These are phyloP conservation scores for Physcomitrium patens DNA, from an alignment of 225 moss, liverwort and hornwort species.

Conservation along the genomic window DNA sequence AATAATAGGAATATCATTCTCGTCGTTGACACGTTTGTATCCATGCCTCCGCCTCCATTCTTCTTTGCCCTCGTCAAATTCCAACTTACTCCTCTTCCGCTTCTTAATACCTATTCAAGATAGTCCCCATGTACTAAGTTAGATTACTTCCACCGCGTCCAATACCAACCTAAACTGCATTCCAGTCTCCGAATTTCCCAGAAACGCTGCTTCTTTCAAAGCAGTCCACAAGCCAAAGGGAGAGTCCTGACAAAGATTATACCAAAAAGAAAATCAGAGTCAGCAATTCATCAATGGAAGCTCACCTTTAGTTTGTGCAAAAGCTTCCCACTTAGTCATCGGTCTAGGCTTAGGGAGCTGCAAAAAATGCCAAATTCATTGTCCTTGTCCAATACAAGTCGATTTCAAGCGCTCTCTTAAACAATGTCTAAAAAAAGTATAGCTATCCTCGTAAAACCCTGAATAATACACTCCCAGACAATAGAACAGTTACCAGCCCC, in stretches of 20 bases:
- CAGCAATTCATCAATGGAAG: not conserved
- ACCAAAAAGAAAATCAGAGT: conserved; percentile 5
- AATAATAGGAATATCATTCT: conserved; percentile 60
- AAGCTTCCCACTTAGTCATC: conserved; percentile 78
- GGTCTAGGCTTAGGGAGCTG: conserved; percentile 66
- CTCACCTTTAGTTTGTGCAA: conserved; percentile 76
- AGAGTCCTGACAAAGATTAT: not conserved
- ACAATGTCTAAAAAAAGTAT: not conserved
- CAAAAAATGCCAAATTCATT: not conserved
- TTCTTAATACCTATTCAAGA: conserved; percentile 53
- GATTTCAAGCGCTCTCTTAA: not conserved
- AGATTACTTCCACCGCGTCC: not conserved
- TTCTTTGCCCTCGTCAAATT: conserved; percentile 59
- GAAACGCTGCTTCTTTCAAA: not conserved
- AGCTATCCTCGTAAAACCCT: not conserved
- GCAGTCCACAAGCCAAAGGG: not conserved
- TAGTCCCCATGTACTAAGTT: not conserved
- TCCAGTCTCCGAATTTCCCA: not conserved
- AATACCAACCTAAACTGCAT: not conserved
- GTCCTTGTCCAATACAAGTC: not conserved
- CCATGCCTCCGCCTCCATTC: conserved; percentile 75
- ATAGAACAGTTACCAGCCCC: too few relatives aligned
- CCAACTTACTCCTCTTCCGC: conserved; percentile 71
- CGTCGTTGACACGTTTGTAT: conserved; percentile 73
- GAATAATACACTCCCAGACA: too few relatives aligned